Conservation (phyloP, 1,139 yeast species). For the Blastobotrys illinoisensis region DNA sequence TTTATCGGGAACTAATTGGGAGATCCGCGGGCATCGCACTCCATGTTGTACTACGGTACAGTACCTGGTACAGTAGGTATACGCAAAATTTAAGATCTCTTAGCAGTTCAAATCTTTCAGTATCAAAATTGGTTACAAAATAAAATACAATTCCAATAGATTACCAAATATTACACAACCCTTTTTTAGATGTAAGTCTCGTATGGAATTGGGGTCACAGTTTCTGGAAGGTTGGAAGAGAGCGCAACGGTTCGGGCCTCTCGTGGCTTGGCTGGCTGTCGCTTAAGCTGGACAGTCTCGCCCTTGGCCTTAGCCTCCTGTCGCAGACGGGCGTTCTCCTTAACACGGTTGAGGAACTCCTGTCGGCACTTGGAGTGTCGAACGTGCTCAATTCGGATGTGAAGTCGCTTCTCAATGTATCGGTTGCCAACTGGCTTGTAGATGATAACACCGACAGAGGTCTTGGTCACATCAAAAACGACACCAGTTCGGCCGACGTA, state of each 20-base stretch:
- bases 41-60: no score
- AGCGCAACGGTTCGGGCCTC: constrained; percentile 73
- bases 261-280: constrained; percentile 99
- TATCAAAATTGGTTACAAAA: not conserved
- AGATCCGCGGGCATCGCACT: not conserved
- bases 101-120: not conserved
- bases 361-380: constrained; percentile 99
- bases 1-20: not conserved
- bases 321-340: constrained; percentile 90
- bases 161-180: not conserved
- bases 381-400: constrained; percentile 97
- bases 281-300: constrained; percentile 85
- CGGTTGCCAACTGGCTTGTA: constrained; percentile 99
- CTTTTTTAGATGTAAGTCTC: constrained; percentile 85
- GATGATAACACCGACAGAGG: constrained; percentile 95
- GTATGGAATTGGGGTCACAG: constrained; percentile 98
- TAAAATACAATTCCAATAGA: not conserved
- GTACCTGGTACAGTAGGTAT: no score
- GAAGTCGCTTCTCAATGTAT: constrained; percentile 97
- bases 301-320: constrained; percentile 94
- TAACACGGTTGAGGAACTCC: constrained; percentile 98
- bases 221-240: constrained; percentile 83
- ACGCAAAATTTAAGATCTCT: no score
- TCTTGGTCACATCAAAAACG: constrained; percentile 96
- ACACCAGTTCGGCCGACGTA: constrained; percentile 99